Evolutionary conservation across 768 basidiomycete genomes (phyloP).

Genomic region (Nidularia sp.): DNA sequence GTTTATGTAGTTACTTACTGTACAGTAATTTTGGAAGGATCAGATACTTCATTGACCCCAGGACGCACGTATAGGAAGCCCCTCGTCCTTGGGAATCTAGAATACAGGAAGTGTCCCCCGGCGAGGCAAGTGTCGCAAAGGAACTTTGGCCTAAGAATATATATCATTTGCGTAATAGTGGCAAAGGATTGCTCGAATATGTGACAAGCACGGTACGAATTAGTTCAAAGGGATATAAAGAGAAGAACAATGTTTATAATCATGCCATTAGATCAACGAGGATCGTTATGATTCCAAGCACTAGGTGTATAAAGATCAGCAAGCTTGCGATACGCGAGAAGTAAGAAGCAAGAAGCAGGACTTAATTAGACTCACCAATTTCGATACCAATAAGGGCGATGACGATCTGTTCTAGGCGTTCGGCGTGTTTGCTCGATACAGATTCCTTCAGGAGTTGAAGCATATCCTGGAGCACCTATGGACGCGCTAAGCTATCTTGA

Average conservation of each 20-base stretch:
- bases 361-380: slow-evolving; percentile 49
- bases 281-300: slow-evolving; percentile 88
- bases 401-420: slow-evolving; percentile 89
- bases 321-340: not conserved
- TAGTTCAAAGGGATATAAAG: too few species aligned
- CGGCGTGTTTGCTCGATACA: slow-evolving; percentile 86
- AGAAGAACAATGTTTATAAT: not conserved
- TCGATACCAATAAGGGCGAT: slow-evolving; percentile 88
- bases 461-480: slow-evolving; percentile 93
- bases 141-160: too few species aligned
- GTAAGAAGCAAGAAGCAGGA: slow-evolving; percentile 1
- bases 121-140: too few species aligned
- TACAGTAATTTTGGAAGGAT: too few species aligned
- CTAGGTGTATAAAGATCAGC: slow-evolving; percentile 24
- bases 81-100: too few species aligned
- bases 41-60: too few species aligned
- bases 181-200: too few species aligned
- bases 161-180: too few species aligned
- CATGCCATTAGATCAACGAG: slow-evolving; percentile 72
- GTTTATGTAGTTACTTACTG: too few species aligned
- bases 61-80: too few species aligned
- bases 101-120: too few species aligned
- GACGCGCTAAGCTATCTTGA: slow-evolving; percentile 3
- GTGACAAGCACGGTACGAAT: too few species aligned
- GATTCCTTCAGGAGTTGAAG: slow-evolving; percentile 92